Evolutionary conservation across 257 asterid genomes (phyloP).

Genomic region (Prunella vulgaris): DNA sequence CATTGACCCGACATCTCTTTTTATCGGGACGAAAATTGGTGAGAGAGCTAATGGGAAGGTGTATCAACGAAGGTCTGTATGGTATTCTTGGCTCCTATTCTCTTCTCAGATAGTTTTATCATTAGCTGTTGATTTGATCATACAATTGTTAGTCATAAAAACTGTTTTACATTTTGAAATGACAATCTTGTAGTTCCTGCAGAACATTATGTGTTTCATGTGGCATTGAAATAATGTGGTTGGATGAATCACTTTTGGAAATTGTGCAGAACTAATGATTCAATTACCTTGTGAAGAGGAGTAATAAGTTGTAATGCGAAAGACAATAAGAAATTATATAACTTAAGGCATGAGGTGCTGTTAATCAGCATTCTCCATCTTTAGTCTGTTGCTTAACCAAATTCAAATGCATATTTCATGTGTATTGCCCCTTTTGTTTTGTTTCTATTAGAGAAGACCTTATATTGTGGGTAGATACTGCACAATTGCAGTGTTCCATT

Average conservation of each 20-base stretch:
- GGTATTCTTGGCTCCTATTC: conserved; percentile 4
- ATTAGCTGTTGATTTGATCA: neutral
- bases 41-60: conserved; percentile 99
- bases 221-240: conserved; percentile 13
- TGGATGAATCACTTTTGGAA: neutral
- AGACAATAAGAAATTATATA: neutral
- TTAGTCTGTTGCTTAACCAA: neutral
- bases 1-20: conserved; percentile 77
- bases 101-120: neutral
- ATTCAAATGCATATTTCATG: neutral
- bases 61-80: conserved; percentile 83
- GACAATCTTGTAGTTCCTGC: neutral
- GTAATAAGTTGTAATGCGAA: conserved; percentile 2
- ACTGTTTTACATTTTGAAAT: conserved; percentile 12
- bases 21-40: conserved; percentile 82
- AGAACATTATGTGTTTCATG: neutral
- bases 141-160: neutral
- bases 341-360: neutral
- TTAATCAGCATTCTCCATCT: neutral
- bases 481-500: too few relatives aligned
- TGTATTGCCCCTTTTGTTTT: neutral
- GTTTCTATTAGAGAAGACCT: neutral
- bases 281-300: neutral
- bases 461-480: neutral
- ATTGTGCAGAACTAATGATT: neutral